Percentiles rank a stretch among this genome's conserved stretches.
phyloP scores from a whole-genome alignment of 345 rosid genomes.

The Salix brachista region DNA sequence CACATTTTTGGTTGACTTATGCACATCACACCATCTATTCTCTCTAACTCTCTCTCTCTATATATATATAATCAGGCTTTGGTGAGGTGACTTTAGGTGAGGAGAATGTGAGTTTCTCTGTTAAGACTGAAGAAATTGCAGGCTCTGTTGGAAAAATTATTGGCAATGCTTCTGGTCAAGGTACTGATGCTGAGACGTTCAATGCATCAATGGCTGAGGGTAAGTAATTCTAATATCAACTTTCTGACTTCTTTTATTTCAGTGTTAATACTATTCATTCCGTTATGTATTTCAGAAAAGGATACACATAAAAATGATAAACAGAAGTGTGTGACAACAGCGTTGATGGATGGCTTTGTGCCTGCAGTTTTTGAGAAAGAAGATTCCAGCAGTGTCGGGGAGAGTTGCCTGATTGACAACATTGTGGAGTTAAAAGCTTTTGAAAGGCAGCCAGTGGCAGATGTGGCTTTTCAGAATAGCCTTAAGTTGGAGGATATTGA shows the following conservation, averaged over 20 bases:
- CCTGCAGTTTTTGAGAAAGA: not conserved
- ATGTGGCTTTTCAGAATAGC: slow-evolving; percentile 5
- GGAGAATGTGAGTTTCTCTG: not conserved
- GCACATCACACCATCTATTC: not conserved
- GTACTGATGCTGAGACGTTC: slow-evolving; percentile 14
- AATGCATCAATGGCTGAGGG: slow-evolving; percentile 17
- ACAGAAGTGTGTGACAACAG: slow-evolving; percentile 4
- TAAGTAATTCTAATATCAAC: slow-evolving; percentile 8
- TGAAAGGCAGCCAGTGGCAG: slow-evolving; percentile 15
- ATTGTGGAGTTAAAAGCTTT: slow-evolving; percentile 13
- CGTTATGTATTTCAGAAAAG: slow-evolving; percentile 20
- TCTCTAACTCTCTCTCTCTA: not conserved
- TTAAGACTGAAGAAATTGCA: slow-evolving; percentile 8
- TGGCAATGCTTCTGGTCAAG: slow-evolving; percentile 4
- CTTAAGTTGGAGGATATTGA: not conserved
- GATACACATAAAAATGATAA: slow-evolving; percentile 18
- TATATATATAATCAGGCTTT: slow-evolving; percentile 4
- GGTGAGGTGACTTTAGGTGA: slow-evolving; percentile 6
- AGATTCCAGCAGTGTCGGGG: slow-evolving; percentile 1
- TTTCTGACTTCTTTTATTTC: not conserved
- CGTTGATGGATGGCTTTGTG: not conserved
- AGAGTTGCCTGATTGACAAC: not conserved
- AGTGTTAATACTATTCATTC: not conserved
- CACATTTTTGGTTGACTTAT: not conserved
- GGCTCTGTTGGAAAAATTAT: not conserved